These are phyloP conservation scores for Ocimum tenuiflorum DNA, from an alignment of 257 asterid species.

Conservation along the genomic window DNA sequence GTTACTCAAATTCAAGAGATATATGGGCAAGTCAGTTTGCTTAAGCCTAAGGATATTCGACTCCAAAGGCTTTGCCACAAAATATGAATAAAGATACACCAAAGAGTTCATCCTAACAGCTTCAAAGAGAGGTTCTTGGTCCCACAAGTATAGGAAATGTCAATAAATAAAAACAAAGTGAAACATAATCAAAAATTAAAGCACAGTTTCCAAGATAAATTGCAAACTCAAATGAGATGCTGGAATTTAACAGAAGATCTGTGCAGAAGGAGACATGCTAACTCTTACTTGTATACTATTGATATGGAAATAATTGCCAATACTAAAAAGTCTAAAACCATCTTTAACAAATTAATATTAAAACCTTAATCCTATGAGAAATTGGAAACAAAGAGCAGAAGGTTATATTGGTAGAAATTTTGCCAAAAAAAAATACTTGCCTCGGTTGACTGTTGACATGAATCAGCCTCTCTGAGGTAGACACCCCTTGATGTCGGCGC, in stretches of 20 bases:
- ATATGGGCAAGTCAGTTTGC: not conserved
- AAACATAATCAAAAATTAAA: not conserved
- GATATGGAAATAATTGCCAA: conserved; percentile 2
- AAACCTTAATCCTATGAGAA: conserved; percentile 4
- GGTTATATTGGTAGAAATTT: conserved; percentile 8
- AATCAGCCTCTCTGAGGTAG: conserved; percentile 79
- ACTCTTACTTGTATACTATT: not conserved
- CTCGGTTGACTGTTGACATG: conserved; percentile 70
- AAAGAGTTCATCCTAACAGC: not conserved
- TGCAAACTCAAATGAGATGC: conserved; percentile 17
- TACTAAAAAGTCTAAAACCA: no score
- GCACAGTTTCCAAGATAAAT: not conserved
- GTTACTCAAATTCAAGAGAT: not conserved
- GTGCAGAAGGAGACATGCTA: not conserved
- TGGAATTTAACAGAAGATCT: not conserved
- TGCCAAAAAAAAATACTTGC: conserved; percentile 32
- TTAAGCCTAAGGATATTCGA: not conserved
- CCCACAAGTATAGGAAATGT: conserved; percentile 1
- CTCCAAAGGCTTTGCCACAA: conserved; percentile 13
- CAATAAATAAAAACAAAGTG: not conserved
- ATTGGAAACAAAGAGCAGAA: not conserved
- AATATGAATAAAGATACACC: not conserved
- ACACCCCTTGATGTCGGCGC: conserved; percentile 84
- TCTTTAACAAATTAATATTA: conserved; percentile 2
- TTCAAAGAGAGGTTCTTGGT: not conserved